phyloP scores from a whole-genome alignment of 1,284 basidiomycete species.

The Fomitopsis pinicola region DNA sequence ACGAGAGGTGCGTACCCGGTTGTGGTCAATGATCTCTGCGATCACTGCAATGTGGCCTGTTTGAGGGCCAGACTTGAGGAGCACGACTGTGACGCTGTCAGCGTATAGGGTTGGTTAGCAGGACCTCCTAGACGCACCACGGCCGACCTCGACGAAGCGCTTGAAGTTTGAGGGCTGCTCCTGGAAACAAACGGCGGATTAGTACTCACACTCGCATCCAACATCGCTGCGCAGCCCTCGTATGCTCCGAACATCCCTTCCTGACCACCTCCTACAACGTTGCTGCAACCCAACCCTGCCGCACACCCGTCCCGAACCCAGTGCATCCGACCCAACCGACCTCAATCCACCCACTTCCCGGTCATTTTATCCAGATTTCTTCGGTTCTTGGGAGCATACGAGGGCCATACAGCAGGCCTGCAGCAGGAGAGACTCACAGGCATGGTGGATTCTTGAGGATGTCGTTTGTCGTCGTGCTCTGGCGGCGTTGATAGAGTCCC shows the following conservation, averaged over 20 bases:
- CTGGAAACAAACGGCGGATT: constrained; percentile 14
- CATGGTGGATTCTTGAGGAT: constrained; percentile 25
- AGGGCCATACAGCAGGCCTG: constrained; percentile 1
- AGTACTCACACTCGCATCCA: constrained; percentile 5
- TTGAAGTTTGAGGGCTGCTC: constrained; percentile 82
- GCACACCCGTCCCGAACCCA: constrained; percentile 2
- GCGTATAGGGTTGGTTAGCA: too few species aligned
- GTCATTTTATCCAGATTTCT: constrained; percentile 1
- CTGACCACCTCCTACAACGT: neutral
- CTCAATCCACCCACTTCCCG: constrained; percentile 22
- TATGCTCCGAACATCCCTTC: neutral
- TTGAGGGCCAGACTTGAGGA: constrained; percentile 86
- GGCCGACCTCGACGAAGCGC: constrained; percentile 98
- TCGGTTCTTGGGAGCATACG: neutral
- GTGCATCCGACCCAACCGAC: constrained; percentile 27
- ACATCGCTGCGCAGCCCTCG: neutral
- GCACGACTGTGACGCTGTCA: constrained; percentile 63
- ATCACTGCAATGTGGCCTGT: constrained; percentile 93
- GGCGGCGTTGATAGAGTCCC: constrained; percentile 8
- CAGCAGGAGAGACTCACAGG: constrained; percentile 21
- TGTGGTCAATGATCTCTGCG: constrained; percentile 98
- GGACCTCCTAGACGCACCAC: constrained; percentile 46
- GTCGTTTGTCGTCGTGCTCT: constrained; percentile 19
- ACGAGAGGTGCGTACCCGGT: constrained; percentile 71
- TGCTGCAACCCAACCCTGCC: constrained; percentile 2